Evolutionary conservation across 2,329 filamentous ascomycete species (phyloP), one percentile per base, ranked within the genome.

Genomic region (Hirsutella rhossiliensis): DNA sequence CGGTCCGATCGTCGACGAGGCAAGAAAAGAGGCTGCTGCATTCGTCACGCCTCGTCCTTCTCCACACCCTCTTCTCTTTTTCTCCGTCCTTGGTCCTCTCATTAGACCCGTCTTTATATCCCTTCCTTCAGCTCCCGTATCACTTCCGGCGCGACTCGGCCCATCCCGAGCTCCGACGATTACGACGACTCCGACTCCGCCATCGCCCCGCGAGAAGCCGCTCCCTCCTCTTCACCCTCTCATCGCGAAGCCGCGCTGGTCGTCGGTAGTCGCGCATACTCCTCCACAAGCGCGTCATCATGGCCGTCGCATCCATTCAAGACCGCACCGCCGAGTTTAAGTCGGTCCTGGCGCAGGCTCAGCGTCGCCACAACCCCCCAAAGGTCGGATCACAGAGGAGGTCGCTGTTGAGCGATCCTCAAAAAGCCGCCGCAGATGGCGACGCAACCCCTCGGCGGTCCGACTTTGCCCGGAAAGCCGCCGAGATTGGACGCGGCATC

Each of bases 241-340:
- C 34, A n/a, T 17, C n/a, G 17, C n/a, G 9, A 37, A 15, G 15
- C 15, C 34, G 6, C 34, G 34, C 34, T 37, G 34, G 34, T 37
- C 34, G 34, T 37, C 34, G 34, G 34, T 37, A 4, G 13, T n/a
- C 34, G 34, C 18, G 7, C 9, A 37, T 34, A 34, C 6, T n/a
- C 32, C 15, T n/a, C 15, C 15, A 6, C 32, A 34, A 34, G 13
- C 9, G 5, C 45, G 46, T 45, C 46, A 45, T 45, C 47, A 82
- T 82, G 78, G 76, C 77, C 45, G 72, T 79, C 59, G 62, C 73
- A 48, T 90, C 88, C 42, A 94, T 97, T 63, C 92, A 98, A 72
- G 92, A 98, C 70, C 87, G 92, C 59, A 98, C 92, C 46, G 76
- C 80, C 59, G 92, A 98, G 73, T 98, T 98, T 75, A 84, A 82